phyloP scores from a whole-genome alignment of 495 filamentous ascomycete species.

The Delitschia confertaspora region DNA sequence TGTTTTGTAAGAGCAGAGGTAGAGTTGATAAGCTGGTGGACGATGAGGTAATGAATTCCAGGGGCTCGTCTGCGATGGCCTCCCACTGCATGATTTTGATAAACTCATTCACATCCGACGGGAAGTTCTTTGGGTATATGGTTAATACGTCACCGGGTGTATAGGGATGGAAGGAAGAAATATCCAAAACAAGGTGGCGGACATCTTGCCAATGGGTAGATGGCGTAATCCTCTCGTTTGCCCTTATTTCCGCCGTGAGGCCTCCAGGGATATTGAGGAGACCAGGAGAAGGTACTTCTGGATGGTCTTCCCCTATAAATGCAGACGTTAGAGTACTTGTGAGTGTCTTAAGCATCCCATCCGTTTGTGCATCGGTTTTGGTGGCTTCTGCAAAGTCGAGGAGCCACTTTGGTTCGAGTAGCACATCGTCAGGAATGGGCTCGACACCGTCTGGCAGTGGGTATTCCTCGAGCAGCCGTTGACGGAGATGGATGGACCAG shows the following conservation, averaged over 20 bases:
- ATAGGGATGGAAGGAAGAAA: constrained; percentile 41
- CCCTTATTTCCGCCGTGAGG: constrained; percentile 36
- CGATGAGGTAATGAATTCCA: constrained; percentile 41
- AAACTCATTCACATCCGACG: constrained; percentile 64
- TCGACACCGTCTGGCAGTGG: constrained; percentile 57
- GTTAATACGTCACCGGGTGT: constrained; percentile 66
- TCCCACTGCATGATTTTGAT: constrained; percentile 71
- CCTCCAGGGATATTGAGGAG: constrained; percentile 50
- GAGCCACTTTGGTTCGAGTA: constrained; percentile 73
- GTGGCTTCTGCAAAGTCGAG: constrained; percentile 38
- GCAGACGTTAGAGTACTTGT: too few species aligned
- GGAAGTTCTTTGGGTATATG: constrained; percentile 80
- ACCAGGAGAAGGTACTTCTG: constrained; percentile 33
- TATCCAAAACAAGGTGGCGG: constrained; percentile 55
- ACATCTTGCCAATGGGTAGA: constrained; percentile 87
- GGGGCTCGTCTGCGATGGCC: constrained; percentile 54
- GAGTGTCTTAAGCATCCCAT: too few species aligned
- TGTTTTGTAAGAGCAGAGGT: constrained; percentile 38
- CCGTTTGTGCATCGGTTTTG: background rate
- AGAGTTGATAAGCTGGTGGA: constrained; percentile 23
- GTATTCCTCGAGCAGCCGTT: constrained; percentile 53
- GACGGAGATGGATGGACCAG: constrained; percentile 61
- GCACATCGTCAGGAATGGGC: constrained; percentile 66
- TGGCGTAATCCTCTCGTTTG: constrained; percentile 69
- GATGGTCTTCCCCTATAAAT: background rate